phyloP scores from a whole-genome alignment of 768 basidiomycete genomes.

The Hortiboletus flavorubellus region DNA sequence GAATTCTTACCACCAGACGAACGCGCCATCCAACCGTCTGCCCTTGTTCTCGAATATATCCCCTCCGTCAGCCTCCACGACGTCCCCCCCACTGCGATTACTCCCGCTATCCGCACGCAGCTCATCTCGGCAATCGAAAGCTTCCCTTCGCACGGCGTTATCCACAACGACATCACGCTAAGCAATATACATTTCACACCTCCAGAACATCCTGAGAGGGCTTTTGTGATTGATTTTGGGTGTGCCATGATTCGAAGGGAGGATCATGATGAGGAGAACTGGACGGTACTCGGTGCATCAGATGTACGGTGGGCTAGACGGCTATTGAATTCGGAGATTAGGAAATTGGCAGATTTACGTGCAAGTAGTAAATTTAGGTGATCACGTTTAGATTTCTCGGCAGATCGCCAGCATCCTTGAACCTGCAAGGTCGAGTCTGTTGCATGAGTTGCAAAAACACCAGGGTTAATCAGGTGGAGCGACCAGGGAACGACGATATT shows the following conservation, averaged over 20 bases:
- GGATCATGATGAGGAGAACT: background rate
- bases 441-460: no score
- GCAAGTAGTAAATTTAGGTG: background rate
- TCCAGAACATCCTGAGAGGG: background rate
- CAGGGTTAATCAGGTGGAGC: no score
- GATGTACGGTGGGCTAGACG: background rate
- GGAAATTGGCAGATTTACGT: background rate
- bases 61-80: conserved; percentile 1
- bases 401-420: no score
- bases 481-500: no score
- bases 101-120: background rate
- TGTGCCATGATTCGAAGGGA: background rate
- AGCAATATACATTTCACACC: background rate
- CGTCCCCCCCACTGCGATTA: background rate
- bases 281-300: background rate
- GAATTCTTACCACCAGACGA: background rate
- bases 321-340: background rate
- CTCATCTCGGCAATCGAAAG: background rate
- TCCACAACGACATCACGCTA: conserved; percentile 1
- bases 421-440: no score
- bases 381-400: background rate
- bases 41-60: conserved; percentile 6
- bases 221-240: background rate
- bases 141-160: background rate
- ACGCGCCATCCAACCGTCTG: background rate